Base-by-base conservation (phyloP, 495 filamentous ascomycete genomes). In the Neurospora sp. region DNA sequence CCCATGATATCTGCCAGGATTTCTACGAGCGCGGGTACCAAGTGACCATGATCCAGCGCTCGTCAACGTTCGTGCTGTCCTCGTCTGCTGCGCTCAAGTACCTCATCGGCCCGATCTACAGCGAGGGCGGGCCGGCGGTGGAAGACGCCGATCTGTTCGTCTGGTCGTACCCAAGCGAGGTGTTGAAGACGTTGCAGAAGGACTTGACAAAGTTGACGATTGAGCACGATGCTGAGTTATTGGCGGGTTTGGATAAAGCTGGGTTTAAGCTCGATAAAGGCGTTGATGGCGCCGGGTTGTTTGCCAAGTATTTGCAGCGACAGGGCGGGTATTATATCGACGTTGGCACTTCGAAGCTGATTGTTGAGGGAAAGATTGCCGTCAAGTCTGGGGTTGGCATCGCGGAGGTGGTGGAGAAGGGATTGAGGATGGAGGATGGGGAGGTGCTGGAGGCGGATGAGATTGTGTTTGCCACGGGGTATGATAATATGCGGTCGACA, bases 281-380 rank as follows among this genome's bases (percentile, higher is more conserved):
- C 0, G 87, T 90, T 0, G 86, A 90, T 77, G 88, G 87, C 5
- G 77, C 85, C 6, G 93, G 93, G 4, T 81, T 96, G 6, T 84
- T 89, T 71, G 81, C 87, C n/a, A 94, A 95, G 80, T 96, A 95
- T 75, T 80, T 92, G 39, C 89, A 92, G 80, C 86, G 89, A 11
- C 91, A 92, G 1, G 92, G 92, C 0, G 92, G 92, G 0, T 94
- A 95, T 79, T 94, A 94, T 76, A 90, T 95, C 77, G 93, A 96
- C 75, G 92, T 95, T 6, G 91, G 91, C n/a, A 88, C 88, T 23
- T 90, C 89, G 23, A 83, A 89, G 81, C 84, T 96, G 20, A 93
- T 97, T 77, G 83, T 86, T 27, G 91, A 93, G 72, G 90, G 93
- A 20, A 92, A 92, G 81, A 87, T 97, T 80, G 89, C 88, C 74